Conservation (phyloP, 1,139 yeast genomes). For the Kodamaea ohmeri region DNA sequence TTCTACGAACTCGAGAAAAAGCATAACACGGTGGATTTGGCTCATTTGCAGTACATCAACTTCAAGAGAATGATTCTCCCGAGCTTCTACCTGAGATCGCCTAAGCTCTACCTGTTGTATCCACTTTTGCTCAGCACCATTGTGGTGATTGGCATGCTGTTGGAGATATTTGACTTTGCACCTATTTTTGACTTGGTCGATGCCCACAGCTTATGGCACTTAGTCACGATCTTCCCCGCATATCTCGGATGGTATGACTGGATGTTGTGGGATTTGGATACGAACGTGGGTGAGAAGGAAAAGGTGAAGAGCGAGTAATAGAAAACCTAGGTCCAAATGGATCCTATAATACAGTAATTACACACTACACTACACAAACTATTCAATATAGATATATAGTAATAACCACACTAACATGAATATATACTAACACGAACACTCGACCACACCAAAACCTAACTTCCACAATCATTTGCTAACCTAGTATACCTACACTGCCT, state of each 20-base stretch:
- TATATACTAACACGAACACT: no score
- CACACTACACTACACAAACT: no score
- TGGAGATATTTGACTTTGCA: conserved; percentile 88
- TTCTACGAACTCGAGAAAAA: conserved; percentile 27
- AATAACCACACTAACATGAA: no score
- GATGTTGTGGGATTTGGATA: conserved; percentile 45
- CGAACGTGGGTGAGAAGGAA: conserved; percentile 27
- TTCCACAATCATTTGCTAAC: no score
- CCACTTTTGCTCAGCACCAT: conserved; percentile 45
- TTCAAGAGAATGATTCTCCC: conserved; percentile 26
- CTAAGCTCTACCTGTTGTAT: conserved; percentile 42
- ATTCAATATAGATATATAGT: no score
- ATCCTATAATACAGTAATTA: no score
- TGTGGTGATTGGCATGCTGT: conserved; percentile 72
- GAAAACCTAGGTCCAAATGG: neutral
- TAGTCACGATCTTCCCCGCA: conserved; percentile 67
- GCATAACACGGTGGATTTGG: conserved; percentile 10
- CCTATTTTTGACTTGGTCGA: conserved; percentile 70
- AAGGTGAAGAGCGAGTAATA: conserved; percentile 16
- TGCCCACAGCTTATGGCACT: conserved; percentile 95
- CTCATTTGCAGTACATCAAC: conserved; percentile 30
- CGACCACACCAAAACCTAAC: neutral
- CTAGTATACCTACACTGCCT: no score
- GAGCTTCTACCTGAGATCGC: conserved; percentile 35
- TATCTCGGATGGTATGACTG: conserved; percentile 48